phyloP scores from a whole-genome alignment of 257 asterid species.

The Nicotiana knightiana region DNA sequence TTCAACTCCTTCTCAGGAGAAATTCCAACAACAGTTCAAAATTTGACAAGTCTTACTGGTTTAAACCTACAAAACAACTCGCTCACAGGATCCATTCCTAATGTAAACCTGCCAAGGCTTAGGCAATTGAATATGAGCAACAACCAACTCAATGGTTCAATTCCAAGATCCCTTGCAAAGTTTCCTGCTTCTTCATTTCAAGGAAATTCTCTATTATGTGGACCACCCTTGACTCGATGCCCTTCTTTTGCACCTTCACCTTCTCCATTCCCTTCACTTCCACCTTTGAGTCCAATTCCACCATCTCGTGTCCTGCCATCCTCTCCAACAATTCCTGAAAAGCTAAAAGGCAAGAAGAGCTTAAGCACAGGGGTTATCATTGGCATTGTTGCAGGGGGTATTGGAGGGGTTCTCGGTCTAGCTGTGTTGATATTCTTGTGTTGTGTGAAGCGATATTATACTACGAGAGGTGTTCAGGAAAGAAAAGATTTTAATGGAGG shows the following conservation, averaged over 20 bases:
- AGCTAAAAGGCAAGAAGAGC: constrained; percentile 29
- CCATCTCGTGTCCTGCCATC: constrained; percentile 28
- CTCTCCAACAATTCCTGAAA: constrained; percentile 24
- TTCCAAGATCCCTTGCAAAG: constrained; percentile 47
- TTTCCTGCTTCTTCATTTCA: constrained; percentile 59
- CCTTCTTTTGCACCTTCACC: constrained; percentile 29
- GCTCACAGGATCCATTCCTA: constrained; percentile 53
- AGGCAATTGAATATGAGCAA: constrained; percentile 49
- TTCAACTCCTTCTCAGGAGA: constrained; percentile 59
- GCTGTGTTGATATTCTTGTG: constrained; percentile 22
- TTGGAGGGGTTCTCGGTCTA: constrained; percentile 23
- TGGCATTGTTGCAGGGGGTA: constrained; percentile 49
- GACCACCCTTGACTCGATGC: constrained; percentile 52
- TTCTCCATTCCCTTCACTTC: constrained; percentile 18
- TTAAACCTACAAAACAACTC: constrained; percentile 65
- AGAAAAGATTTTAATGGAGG: constrained; percentile 18
- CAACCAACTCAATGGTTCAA: constrained; percentile 52
- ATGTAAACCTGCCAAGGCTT: constrained; percentile 46
- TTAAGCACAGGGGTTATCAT: constrained; percentile 37
- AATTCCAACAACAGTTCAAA: constrained; percentile 34
- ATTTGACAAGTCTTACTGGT: constrained; percentile 40
- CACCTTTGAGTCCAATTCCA: constrained; percentile 21
- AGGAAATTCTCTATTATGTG: constrained; percentile 64
- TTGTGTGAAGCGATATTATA: constrained; percentile 31
- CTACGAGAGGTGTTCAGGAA: constrained; percentile 20